These are phyloP conservation scores for Candida montana DNA, from an alignment of 805 yeast genomes.

Conservation along the genomic window DNA sequence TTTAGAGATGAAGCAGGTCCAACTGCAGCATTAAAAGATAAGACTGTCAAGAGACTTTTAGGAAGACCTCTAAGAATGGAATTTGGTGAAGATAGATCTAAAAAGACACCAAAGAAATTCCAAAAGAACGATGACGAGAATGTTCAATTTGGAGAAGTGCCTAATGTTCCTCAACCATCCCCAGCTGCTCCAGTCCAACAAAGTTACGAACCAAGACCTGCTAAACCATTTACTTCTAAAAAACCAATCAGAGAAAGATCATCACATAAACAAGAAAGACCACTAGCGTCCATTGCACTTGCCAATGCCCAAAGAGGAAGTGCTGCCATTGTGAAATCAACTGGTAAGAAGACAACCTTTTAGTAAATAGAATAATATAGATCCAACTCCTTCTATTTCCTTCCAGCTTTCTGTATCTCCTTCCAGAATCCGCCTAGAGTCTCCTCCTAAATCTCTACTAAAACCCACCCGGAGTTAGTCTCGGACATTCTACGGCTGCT, in stretches of 20 bases:
- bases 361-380: neutral
- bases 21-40: constrained; percentile 73
- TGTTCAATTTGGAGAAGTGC: constrained; percentile 11
- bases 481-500: no score
- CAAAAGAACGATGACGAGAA: constrained; percentile 25
- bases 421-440: no score
- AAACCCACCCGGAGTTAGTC: no score
- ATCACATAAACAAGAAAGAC: constrained; percentile 17
- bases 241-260: constrained; percentile 27
- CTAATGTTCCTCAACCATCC: constrained; percentile 11
- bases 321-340: constrained; percentile 81
- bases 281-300: constrained; percentile 75
- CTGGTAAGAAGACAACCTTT: constrained; percentile 72
- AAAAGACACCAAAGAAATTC: constrained; percentile 38
- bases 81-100: constrained; percentile 91
- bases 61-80: constrained; percentile 81
- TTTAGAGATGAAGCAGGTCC: constrained; percentile 78
- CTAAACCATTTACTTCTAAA: constrained; percentile 12
- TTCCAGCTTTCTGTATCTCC: no score
- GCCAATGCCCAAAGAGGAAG: constrained; percentile 86
- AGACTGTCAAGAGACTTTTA: constrained; percentile 56
- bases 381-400: no score
- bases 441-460: no score
- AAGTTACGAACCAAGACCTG: constrained; percentile 11
- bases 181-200: neutral